Evolutionary conservation across 768 basidiomycete species (phyloP).

Genomic region (Amylocystis lapponica): DNA sequence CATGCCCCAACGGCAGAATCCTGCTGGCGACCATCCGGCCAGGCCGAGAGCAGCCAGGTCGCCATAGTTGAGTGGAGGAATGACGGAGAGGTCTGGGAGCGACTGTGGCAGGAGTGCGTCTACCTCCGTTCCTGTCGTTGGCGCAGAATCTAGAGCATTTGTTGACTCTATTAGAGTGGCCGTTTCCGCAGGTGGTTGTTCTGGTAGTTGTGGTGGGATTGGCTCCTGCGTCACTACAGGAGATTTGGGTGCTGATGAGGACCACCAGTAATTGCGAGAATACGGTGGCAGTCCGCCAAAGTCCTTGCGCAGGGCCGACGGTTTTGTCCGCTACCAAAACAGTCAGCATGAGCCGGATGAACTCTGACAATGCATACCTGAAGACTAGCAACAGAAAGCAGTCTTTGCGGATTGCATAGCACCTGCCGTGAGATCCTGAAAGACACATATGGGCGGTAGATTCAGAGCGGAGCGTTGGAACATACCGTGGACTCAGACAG

Average conservation of each 20-base stretch:
- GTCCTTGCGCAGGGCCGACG: not conserved
- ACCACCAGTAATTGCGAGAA: slow-evolving; percentile 15
- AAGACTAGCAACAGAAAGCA: not conserved
- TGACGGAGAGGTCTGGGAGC: slow-evolving; percentile 8
- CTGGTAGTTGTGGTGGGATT: not conserved
- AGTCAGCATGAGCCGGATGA: not conserved
- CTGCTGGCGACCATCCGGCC: slow-evolving; percentile 57
- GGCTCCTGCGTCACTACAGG: not conserved
- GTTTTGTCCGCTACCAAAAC: slow-evolving; percentile 1
- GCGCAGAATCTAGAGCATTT: slow-evolving; percentile 6
- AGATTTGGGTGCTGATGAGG: slow-evolving; percentile 9
- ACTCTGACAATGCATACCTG: not conserved
- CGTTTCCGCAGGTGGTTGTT: slow-evolving; percentile 9
- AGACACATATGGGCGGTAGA: too few species aligned
- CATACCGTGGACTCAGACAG: too few species aligned
- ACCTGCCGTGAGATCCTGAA: not conserved
- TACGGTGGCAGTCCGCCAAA: slow-evolving; percentile 2
- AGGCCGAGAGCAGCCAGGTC: slow-evolving; percentile 69
- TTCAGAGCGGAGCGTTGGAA: too few species aligned
- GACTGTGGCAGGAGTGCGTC: slow-evolving; percentile 5
- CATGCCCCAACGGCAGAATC: slow-evolving; percentile 53
- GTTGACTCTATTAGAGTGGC: slow-evolving; percentile 4
- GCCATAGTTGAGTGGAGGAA: slow-evolving; percentile 52
- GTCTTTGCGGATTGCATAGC: slow-evolving; percentile 1
- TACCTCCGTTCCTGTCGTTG: slow-evolving; percentile 3